Evolutionary conservation across 2,329 filamentous ascomycete genomes (phyloP).

Genomic region (Cladosporium sp.): DNA sequence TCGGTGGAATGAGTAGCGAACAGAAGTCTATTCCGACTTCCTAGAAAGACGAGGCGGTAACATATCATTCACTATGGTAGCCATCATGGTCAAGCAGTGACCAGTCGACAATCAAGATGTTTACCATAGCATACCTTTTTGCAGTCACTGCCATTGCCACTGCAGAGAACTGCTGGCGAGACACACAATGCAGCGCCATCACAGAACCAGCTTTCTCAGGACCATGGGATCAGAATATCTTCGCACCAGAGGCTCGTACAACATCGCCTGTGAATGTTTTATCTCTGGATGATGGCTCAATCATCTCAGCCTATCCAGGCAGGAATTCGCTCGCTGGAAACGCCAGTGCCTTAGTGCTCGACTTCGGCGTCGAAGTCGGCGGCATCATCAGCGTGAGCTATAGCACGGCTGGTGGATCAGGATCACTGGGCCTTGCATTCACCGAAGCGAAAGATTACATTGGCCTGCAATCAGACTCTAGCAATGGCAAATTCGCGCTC

Average conservation of each 20-base stretch:
- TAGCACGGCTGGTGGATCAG: slow-evolving; percentile 41
- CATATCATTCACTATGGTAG: neutral
- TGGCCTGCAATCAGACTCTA: slow-evolving; percentile 46
- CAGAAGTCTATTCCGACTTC: neutral
- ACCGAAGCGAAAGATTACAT: slow-evolving; percentile 46
- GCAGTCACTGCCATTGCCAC: neutral
- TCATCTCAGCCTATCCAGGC: slow-evolving; percentile 36
- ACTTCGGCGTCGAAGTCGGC: slow-evolving; percentile 61
- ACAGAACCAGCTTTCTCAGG: slow-evolving; percentile 55
- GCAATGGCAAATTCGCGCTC: slow-evolving; percentile 40
- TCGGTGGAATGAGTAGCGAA: neutral
- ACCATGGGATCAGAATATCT: slow-evolving; percentile 60
- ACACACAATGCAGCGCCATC: slow-evolving; percentile 55
- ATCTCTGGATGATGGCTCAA: slow-evolving; percentile 36
- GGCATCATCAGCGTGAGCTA: slow-evolving; percentile 57
- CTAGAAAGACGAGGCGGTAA: neutral
- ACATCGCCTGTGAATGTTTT: slow-evolving; percentile 50
- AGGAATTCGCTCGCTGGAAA: slow-evolving; percentile 43
- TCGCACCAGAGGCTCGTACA: slow-evolving; percentile 54
- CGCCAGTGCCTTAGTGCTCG: slow-evolving; percentile 56
- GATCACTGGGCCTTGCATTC: slow-evolving; percentile 43
- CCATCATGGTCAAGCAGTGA: neutral
- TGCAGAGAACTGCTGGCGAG: slow-evolving; percentile 53
- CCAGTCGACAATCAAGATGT: neutral
- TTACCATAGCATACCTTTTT: neutral